Evolutionary conservation across 1,139 yeast genomes (phyloP), one percentile per base, ranked within the genome.

Genomic region (Saccharomycopsis hybrid): DNA sequence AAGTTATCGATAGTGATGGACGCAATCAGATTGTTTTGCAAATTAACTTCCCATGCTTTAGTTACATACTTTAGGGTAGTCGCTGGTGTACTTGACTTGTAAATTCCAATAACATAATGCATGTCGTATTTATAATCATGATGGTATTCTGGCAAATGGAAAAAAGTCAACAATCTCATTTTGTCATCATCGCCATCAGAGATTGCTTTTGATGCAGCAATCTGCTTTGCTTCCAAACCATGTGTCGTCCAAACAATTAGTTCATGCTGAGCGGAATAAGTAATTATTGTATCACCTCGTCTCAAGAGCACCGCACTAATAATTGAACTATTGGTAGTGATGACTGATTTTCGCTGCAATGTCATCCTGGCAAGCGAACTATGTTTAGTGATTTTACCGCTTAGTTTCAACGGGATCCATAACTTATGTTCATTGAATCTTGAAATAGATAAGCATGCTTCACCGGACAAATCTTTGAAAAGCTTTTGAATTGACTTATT

Each of bases 401-500:
- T 7, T 9, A 68, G 51, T 5, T 52, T 43, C 48, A 66, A 62
- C 1, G 74, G 74, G 2, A 58, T 56, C 95, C 95, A 85, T 4
- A 85, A 66, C 57, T 79, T 79, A 60, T 81, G 82, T 56, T 82
- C 82, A 45, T 70, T 68, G 54, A 76, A 77, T 54, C 81, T 62
- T 2, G 78, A 72, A 2, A 69, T 59, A 1, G 85, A 74, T n/a
- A 81, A 61, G 51, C 80, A 61, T 0, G 82, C 73, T 30, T 71
- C 69, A 29, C 88, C 88, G 59, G 78, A 78, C 3, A 75, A 65
- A 1, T 95, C 83, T 58, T 89, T 78, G 18, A 78, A 68, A 1
- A 90, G 64, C 49, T 73, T 74, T 57, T 79, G 78, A 25, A 90
- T 81, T 0, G 96, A 85, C 61, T 88, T 89, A 49, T 80, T 76